phyloP scores from a whole-genome alignment of 1,139 yeast genomes.

The Trichomonascaceae sp. region DNA sequence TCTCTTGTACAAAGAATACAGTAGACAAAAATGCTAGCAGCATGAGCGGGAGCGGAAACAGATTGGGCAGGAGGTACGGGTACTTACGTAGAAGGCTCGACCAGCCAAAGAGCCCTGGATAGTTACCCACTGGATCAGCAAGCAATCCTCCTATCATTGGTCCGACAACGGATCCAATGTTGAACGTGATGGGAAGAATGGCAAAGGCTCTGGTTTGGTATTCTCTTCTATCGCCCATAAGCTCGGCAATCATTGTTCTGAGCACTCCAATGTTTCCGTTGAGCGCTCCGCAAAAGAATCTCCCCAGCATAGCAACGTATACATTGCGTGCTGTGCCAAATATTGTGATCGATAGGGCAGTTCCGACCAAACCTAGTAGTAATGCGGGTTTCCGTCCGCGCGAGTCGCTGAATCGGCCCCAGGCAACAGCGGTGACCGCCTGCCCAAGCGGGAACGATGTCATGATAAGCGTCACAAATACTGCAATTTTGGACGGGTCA shows the following conservation, averaged over 20 bases:
- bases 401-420: conserved; percentile 43
- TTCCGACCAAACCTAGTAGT: conserved; percentile 38
- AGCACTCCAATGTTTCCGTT: conserved; percentile 50
- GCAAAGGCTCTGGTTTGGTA: conserved; percentile 52
- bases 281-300: conserved; percentile 39
- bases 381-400: conserved; percentile 43
- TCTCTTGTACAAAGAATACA: conserved; percentile 45
- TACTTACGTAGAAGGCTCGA: conserved; percentile 25
- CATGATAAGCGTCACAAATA: conserved; percentile 36
- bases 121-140: conserved; percentile 24
- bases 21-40: conserved; percentile 28
- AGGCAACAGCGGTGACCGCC: conserved; percentile 39
- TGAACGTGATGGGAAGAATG: conserved; percentile 43
- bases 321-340: conserved; percentile 42
- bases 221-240: conserved; percentile 35
- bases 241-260: conserved; percentile 47
- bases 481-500: conserved; percentile 37
- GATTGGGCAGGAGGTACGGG: conserved; percentile 50
- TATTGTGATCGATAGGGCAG: conserved; percentile 33
- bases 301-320: conserved; percentile 37
- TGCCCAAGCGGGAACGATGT: conserved; percentile 42
- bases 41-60: conserved; percentile 34
- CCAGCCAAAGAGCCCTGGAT: conserved; percentile 14
- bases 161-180: conserved; percentile 42
- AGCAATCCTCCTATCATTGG: conserved; percentile 30